phyloP scores from a whole-genome alignment of 2,329 filamentous ascomycete species.

The Xylariaceae sp. region DNA sequence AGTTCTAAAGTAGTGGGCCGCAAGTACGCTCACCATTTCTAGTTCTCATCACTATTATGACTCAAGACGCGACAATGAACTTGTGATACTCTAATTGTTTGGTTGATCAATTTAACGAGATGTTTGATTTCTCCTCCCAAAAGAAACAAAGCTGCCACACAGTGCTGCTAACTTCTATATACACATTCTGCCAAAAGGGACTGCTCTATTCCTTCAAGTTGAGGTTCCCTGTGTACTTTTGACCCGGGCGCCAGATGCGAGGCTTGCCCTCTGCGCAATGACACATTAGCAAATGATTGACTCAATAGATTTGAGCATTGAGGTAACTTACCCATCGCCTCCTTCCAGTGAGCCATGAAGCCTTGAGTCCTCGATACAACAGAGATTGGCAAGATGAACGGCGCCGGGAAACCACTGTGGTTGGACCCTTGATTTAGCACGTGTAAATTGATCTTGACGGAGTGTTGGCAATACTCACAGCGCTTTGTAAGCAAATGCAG shows the following conservation, averaged over 20 bases:
- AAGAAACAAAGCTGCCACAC: no score
- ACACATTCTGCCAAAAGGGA: no score
- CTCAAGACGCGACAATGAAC: no score
- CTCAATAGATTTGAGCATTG: neutral
- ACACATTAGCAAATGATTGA: neutral
- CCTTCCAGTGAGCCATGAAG: constrained; percentile 23
- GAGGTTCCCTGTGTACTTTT: constrained; percentile 14
- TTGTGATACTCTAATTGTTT: no score
- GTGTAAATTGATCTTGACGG: neutral
- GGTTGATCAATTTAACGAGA: no score
- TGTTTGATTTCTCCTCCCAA: no score
- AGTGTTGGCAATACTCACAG: constrained; percentile 8
- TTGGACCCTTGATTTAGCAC: constrained; percentile 1
- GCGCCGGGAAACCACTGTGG: constrained; percentile 15
- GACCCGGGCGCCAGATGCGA: constrained; percentile 16
- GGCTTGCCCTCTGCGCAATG: constrained; percentile 9
- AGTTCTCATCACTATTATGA: no score
- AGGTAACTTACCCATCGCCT: constrained; percentile 19
- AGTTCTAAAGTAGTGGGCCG: no score
- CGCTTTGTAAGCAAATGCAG: constrained; percentile 20
- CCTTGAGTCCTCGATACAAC: constrained; percentile 19
- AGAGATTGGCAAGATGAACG: constrained; percentile 22
- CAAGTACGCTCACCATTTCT: no score
- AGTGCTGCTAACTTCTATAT: no score
- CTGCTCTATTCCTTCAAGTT: constrained; percentile 9